phyloP scores from a whole-genome alignment of 345 rosid species.

The Theobroma cacao region DNA sequence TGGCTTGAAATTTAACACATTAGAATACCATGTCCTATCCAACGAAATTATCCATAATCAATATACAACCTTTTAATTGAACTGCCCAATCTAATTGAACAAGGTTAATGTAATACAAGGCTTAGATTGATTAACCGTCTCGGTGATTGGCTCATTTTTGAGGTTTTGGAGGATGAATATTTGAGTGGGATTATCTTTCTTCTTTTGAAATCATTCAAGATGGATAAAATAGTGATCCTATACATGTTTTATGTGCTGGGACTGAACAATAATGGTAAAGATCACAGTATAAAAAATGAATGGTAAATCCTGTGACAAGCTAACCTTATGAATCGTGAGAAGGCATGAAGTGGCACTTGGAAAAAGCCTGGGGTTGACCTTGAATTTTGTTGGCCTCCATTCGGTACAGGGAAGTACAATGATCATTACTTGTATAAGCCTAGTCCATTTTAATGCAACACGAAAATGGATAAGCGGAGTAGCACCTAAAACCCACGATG shows the following conservation, averaged over 20 bases:
- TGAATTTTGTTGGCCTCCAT: slow-evolving; percentile 1
- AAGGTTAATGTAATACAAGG: neutral
- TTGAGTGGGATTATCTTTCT: neutral
- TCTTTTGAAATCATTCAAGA: neutral
- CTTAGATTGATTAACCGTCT: neutral
- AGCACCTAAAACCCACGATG: neutral
- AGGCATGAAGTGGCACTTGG: neutral
- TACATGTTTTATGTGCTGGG: too few relatives aligned
- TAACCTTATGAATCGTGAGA: neutral
- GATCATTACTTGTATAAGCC: neutral
- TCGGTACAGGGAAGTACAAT: slow-evolving; percentile 30
- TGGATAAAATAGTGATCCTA: too few relatives aligned
- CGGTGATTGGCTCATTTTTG: neutral
- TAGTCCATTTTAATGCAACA: neutral
- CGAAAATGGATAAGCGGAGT: slow-evolving; percentile 3
- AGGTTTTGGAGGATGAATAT: neutral
- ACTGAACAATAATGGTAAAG: too few relatives aligned
- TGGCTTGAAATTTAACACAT: too few relatives aligned
- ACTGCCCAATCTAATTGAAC: neutral
- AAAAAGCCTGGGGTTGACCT: neutral
- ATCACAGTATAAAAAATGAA: too few relatives aligned
- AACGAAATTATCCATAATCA: neutral
- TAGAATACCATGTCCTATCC: neutral
- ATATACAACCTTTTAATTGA: neutral
- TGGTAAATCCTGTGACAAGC: neutral